phyloP scores from a whole-genome alignment of 2,329 filamentous ascomycete genomes.

The Phyllosticta citrichinensis region DNA sequence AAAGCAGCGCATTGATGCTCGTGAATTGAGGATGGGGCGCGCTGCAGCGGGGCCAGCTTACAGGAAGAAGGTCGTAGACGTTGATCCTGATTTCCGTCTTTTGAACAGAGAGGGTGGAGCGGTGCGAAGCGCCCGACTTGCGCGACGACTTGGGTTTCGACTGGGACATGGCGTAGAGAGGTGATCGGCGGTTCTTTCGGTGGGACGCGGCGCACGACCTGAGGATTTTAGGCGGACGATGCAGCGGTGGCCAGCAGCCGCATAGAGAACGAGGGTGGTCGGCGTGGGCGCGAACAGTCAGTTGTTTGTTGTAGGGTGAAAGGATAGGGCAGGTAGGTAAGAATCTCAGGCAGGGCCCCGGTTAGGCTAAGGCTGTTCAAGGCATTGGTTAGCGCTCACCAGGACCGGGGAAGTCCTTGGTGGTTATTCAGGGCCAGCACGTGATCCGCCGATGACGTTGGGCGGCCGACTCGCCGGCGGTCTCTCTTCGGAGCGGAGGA shows the following conservation, averaged over 20 bases:
- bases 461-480: background rate
- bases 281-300: background rate
- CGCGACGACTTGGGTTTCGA: slow-evolving; percentile 18
- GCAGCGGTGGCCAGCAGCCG: background rate
- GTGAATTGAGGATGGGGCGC: background rate
- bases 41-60: slow-evolving; percentile 27
- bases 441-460: background rate
- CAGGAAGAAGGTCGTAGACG: slow-evolving; percentile 67
- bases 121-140: slow-evolving; percentile 35
- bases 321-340: background rate
- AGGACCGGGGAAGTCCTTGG: slow-evolving; percentile 2
- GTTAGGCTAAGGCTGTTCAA: slow-evolving; percentile 1
- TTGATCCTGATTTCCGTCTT: slow-evolving; percentile 68
- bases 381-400: slow-evolving; percentile 4
- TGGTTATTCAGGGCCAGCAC: slow-evolving; percentile 7
- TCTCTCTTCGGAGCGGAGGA: slow-evolving; percentile 3
- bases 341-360: background rate
- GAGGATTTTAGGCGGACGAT: slow-evolving; percentile 5
- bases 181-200: slow-evolving; percentile 7
- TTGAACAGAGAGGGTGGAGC: slow-evolving; percentile 57
- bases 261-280: background rate
- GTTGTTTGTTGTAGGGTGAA: background rate
- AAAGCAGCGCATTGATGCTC: background rate
- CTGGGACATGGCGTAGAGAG: slow-evolving; percentile 2
- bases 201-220: background rate